Percentiles rank a stretch among this genome's conserved stretches.
Evolutionary conservation across 202 grass and related monocot genomes (phyloP).

Genomic region (Eragrostis tef): DNA sequence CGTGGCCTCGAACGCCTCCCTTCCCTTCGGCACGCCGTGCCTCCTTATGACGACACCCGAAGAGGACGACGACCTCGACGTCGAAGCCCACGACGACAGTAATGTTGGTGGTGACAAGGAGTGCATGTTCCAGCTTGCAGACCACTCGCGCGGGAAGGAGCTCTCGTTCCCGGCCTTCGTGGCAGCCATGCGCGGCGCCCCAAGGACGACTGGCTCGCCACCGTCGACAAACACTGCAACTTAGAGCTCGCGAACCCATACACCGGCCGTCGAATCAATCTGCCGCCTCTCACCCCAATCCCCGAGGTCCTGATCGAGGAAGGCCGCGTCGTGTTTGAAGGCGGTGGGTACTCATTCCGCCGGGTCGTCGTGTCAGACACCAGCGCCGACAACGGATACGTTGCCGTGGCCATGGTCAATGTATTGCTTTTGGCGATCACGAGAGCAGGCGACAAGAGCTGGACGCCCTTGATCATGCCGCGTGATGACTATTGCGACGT

Average conservation of each 20-base stretch:
- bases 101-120: neutral
- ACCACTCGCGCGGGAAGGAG: neutral
- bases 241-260: neutral
- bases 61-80: neutral
- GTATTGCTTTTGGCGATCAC: neutral
- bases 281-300: neutral
- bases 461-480: neutral
- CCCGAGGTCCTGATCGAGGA: neutral
- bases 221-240: neutral
- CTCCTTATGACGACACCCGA: neutral
- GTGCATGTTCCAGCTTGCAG: neutral
- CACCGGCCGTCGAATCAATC: neutral
- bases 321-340: neutral
- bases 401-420: neutral
- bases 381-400: neutral
- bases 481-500: neutral
- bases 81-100: neutral
- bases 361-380: neutral
- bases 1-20: neutral
- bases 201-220: slow-evolving; percentile 10
- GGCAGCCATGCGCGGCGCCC: fast-evolving
- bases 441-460: neutral
- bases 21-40: neutral
- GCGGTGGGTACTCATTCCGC: too few species aligned
- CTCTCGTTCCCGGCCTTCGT: neutral